Conservation (phyloP, 306 rosid species). For the Potentilla sterilis region DNA sequence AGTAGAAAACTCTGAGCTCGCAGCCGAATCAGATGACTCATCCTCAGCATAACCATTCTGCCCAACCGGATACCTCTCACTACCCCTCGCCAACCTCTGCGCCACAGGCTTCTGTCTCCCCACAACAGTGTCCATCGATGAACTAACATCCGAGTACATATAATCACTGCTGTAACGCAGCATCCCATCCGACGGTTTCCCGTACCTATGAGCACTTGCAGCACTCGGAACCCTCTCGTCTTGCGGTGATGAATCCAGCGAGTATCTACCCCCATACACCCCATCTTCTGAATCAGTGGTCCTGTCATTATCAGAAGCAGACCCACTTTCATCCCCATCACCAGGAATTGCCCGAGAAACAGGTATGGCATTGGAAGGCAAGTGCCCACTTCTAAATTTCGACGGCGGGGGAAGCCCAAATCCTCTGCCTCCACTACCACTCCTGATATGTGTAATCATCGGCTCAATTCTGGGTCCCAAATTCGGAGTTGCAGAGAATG, state of each 20-base stretch:
- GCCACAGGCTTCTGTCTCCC: slow-evolving; percentile 41
- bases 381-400: slow-evolving; percentile 87
- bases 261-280: slow-evolving; percentile 66
- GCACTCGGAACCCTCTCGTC: slow-evolving; percentile 46
- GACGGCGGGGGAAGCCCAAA: slow-evolving; percentile 80
- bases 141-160: slow-evolving; percentile 78
- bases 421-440: slow-evolving; percentile 51
- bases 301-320: slow-evolving; percentile 66
- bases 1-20: slow-evolving; percentile 81
- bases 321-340: slow-evolving; percentile 47
- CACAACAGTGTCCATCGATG: slow-evolving; percentile 76
- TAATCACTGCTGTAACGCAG: slow-evolving; percentile 57
- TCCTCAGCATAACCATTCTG: slow-evolving; percentile 69
- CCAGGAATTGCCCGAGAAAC: slow-evolving; percentile 34
- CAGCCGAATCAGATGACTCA: slow-evolving; percentile 86
- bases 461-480: slow-evolving; percentile 67
- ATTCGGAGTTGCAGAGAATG: slow-evolving; percentile 34
- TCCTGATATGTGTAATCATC: slow-evolving; percentile 34
- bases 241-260: slow-evolving; percentile 82
- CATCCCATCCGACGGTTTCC: slow-evolving; percentile 38
- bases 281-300: slow-evolving; percentile 69
- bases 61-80: slow-evolving; percentile 42
- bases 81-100: slow-evolving; percentile 34
- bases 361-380: slow-evolving; percentile 66
- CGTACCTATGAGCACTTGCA: slow-evolving; percentile 31